Base-by-base conservation (phyloP, 495 filamentous ascomycete species). In the Acidiella bohemica region DNA sequence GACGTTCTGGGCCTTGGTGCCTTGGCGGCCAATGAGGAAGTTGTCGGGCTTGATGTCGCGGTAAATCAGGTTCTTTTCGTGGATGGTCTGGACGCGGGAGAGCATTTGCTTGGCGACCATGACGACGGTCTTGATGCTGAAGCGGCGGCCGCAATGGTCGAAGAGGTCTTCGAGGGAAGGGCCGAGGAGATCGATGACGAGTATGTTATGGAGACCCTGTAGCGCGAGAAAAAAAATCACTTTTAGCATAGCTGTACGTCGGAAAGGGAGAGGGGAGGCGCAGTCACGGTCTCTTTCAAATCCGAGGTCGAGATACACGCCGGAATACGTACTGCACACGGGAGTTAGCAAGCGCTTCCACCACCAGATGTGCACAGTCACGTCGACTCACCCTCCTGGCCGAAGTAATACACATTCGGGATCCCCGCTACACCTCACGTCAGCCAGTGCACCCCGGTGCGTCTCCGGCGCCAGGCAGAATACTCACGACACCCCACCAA, bases 31-130 rank as follows among this genome's bases (percentile, higher is more conserved):
- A 55, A 96, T 96, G 38, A 99, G 76, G 67, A 99, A 99, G 65
- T 99, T 99, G 65, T 99, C 90, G 10, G 90, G 90, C 61, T 99
- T 99, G 67, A 99, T 99, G 58, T 99, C 90, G 40, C 90, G 81
- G 61, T 99, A 99, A 53, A 99, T 99, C 27, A 96, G 70, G 59
- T 99, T 99, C 74, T 96, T 99, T 65, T 99, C 90, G 63, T 99
- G 90, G 46, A 99, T 99, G 0, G 90, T 99, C 71, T 99, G 90
- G 19, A 99, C 92, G 41, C 90, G 75, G 26, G 92, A 99, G 28
- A 99, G 72, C 90, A 99, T 99, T 57, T 99, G 90, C 65, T 99
- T 99, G 18, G 90, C 90, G 23, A 99, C 88, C 90, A 99, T 96
- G 12, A 95, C 88, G 4, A 94, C 87, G 0, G 90, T 99, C 73